Evolutionary conservation across 2,329 filamentous ascomycete species (phyloP).

Genomic region (Alternaria consortialis): DNA sequence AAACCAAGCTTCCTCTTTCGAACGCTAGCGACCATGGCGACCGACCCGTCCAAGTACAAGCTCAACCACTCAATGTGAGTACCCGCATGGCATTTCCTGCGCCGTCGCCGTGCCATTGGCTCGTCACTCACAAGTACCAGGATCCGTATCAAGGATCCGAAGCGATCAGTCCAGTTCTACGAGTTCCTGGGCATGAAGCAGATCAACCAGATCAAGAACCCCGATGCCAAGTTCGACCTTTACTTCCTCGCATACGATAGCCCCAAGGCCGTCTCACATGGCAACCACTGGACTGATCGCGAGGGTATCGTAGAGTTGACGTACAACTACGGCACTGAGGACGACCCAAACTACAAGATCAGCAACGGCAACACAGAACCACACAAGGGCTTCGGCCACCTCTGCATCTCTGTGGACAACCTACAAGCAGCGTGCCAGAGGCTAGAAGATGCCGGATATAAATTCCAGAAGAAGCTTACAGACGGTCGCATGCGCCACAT

Average conservation of each 20-base stretch:
- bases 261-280: conserved; percentile 75
- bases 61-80: conserved; percentile 66
- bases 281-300: conserved; percentile 79
- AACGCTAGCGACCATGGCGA: conserved; percentile 60
- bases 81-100: conserved; percentile 22
- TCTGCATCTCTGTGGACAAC: conserved; percentile 73
- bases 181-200: conserved; percentile 88
- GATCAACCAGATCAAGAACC: conserved; percentile 81
- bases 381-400: conserved; percentile 83
- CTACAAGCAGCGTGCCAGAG: conserved; percentile 90
- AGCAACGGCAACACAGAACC: conserved; percentile 93
- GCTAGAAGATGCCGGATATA: conserved; percentile 88
- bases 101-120: conserved; percentile 10
- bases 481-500: conserved; percentile 79
- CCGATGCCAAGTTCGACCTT: conserved; percentile 90
- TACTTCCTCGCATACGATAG: conserved; percentile 94
- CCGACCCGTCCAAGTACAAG: conserved; percentile 70
- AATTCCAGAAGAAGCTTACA: conserved; percentile 92
- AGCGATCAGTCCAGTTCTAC: conserved; percentile 86
- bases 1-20: conserved; percentile 24
- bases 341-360: conserved; percentile 79
- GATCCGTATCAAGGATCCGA: conserved; percentile 91
- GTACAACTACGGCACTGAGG: conserved; percentile 87
- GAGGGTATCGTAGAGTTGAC: conserved; percentile 90
- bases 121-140: conserved; percentile 18